Evolutionary conservation across 75 land plant genomes (phyloP), one percentile per base, ranked within the genome.

Genomic region (Adiantum capillusveneris): DNA sequence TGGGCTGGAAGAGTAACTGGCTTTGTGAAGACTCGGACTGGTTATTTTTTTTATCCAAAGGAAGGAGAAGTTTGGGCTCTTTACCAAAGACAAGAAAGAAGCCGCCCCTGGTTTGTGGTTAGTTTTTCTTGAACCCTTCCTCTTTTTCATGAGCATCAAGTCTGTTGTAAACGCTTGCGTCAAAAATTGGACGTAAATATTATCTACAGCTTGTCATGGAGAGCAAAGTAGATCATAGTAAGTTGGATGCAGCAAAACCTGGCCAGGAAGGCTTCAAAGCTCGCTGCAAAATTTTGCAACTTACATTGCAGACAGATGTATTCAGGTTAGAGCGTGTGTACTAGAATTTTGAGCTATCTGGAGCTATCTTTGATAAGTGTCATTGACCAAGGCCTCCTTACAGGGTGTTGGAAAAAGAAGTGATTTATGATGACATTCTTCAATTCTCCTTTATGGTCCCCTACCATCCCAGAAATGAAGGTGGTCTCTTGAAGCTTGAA

Each of bases 261-360:
- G 72, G 60, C 24, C 29, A 39, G n/a, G 72, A 70, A 31, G 72
- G 66, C 18, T 70, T 70, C 39, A 36, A 44, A 20, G 65, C 72
- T 31, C 58, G 66, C 17, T 63, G 66, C 44, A 25, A 21, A 27
- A 20, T 70, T 26, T 29, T 70, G 28, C 55, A 31, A 27, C 65
- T 53, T 37, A 63, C 58, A 18, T 45, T 39, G 37, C 51, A 56
- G 28, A 19, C 39, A 16, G 72, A 63, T 27, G 31, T 44, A 21
- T 70, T 53, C 60, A 61, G 52, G 52, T 44, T 28, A 6, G 18
- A 6, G 11, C 28, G n/a, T 58, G 12, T 34, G 5, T 34, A 28
- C 18, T 55, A 3, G 57, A 16, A 5, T 2, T 14, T 11, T 6
- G 25, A 28, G 57, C 20, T n/a, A n/a, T n/a, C n/a, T n/a, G n/a